phyloP scores from a whole-genome alignment of 73 alveolate genomes.

The Paramecium sonneborni region DNA sequence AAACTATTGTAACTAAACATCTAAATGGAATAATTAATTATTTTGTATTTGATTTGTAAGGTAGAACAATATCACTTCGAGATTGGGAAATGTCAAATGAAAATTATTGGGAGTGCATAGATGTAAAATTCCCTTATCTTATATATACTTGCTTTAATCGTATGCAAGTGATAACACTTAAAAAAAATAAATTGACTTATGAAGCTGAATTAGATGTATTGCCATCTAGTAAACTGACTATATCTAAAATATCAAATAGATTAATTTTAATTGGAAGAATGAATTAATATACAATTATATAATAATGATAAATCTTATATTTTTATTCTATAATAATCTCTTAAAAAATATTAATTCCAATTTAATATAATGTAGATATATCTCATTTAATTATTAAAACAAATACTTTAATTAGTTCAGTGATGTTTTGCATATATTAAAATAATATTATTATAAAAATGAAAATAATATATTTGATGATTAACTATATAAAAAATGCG shows the following conservation, averaged over 20 bases:
- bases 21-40: neutral
- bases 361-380: no score
- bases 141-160: neutral
- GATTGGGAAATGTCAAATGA: slow-evolving; percentile 23
- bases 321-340: no score
- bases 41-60: slow-evolving; percentile 3
- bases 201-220: slow-evolving; percentile 9
- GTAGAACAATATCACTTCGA: neutral
- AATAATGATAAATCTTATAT: no score
- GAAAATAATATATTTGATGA: neutral
- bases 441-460: neutral
- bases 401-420: neutral
- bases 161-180: neutral
- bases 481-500: neutral
- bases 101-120: slow-evolving; percentile 35
- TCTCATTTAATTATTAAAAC: neutral
- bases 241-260: no score
- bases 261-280: neutral
- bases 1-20: slow-evolving; percentile 14
- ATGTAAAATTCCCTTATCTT: neutral
- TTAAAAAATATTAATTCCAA: no score
- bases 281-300: neutral
- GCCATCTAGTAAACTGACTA: no score
- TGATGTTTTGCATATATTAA: no score
- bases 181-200: neutral